phyloP scores from a whole-genome alignment of 345 rosid species.

The Arabis alpina region DNA sequence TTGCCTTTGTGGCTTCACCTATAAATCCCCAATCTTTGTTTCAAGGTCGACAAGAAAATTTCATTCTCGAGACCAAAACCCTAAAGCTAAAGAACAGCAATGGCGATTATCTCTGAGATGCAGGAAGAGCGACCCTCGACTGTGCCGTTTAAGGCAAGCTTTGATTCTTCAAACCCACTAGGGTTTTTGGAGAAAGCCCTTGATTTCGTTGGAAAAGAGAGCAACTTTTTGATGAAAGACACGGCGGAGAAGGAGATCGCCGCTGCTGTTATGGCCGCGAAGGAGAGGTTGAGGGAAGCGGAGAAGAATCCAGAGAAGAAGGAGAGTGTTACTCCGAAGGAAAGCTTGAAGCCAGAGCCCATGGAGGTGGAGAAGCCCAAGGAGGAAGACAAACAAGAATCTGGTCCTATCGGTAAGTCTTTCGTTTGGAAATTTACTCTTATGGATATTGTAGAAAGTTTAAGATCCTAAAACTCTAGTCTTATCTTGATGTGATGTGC shows the following conservation, averaged over 20 bases:
- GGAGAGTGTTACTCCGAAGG: constrained; percentile 38
- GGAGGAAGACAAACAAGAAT: constrained; percentile 30
- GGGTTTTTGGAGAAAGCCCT: constrained; percentile 65
- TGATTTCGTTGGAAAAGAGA: constrained; percentile 71
- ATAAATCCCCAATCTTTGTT: constrained; percentile 19
- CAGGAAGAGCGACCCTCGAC: constrained; percentile 32
- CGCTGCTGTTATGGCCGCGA: constrained; percentile 49
- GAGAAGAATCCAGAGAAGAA: constrained; percentile 31
- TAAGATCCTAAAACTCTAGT: no score
- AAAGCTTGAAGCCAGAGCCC: constrained; percentile 11
- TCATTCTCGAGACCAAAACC: constrained; percentile 5
- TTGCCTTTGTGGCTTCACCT: constrained; percentile 17
- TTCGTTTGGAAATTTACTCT: no score
- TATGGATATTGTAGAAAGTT: no score
- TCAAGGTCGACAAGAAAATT: background rate
- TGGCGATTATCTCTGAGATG: constrained; percentile 83
- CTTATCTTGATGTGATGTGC: constrained; percentile 19
- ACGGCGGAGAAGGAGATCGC: constrained; percentile 68
- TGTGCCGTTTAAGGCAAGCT: constrained; percentile 51
- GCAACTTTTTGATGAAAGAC: constrained; percentile 61
- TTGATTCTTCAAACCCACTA: constrained; percentile 68
- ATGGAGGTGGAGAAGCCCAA: constrained; percentile 38
- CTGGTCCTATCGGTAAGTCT: constrained; percentile 21
- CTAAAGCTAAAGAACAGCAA: constrained; percentile 27
- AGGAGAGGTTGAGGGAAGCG: constrained; percentile 45